Percentiles rank a stretch among this genome's conserved stretches.
These are phyloP conservation scores for Phytopythium montanum DNA, from an alignment of 352 stramenopile species.

Conservation along the genomic window DNA sequence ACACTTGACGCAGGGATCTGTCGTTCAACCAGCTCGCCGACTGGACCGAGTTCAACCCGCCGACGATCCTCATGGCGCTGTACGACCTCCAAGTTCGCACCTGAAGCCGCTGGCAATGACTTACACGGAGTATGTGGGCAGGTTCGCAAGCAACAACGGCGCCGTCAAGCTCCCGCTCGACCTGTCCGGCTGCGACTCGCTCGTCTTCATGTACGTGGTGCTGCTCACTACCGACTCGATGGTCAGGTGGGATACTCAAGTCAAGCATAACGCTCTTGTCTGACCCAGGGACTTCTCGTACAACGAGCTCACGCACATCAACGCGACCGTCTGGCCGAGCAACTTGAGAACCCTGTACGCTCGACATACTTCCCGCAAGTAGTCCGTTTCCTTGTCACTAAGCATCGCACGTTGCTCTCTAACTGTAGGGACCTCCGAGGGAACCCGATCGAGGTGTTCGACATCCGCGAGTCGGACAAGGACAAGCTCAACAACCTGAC, in stretches of 20 bases:
- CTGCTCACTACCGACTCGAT: neutral
- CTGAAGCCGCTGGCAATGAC: neutral
- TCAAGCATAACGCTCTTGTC: neutral
- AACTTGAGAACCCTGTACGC: slow-evolving; percentile 13
- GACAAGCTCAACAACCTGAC: slow-evolving; percentile 8
- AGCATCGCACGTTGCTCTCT: neutral
- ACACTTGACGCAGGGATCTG: neutral
- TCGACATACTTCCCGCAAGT: neutral
- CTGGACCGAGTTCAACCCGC: neutral
- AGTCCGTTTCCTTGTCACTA: neutral
- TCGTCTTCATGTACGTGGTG: slow-evolving; percentile 4
- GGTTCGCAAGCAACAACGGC: slow-evolving; percentile 6
- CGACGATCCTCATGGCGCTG: neutral
- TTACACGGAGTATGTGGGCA: neutral
- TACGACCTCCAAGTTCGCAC: neutral
- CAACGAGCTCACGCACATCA: slow-evolving; percentile 13
- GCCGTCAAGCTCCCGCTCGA: neutral
- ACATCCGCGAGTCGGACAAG: slow-evolving; percentile 13
- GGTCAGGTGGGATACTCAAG: neutral
- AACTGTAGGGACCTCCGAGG: slow-evolving; percentile 12
- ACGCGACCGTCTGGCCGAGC: slow-evolving; percentile 14
- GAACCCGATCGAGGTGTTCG: slow-evolving; percentile 20
- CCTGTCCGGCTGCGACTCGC: neutral
- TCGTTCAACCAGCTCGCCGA: slow-evolving; percentile 4
- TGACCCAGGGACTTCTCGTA: slow-evolving; percentile 20